A percentile compares a stretch with the other conserved stretches of the same genome.
These are phyloP conservation scores for Lasiodiplodia theobromae DNA, from an alignment of 2,329 filamentous ascomycete species.

Conservation along the genomic window DNA sequence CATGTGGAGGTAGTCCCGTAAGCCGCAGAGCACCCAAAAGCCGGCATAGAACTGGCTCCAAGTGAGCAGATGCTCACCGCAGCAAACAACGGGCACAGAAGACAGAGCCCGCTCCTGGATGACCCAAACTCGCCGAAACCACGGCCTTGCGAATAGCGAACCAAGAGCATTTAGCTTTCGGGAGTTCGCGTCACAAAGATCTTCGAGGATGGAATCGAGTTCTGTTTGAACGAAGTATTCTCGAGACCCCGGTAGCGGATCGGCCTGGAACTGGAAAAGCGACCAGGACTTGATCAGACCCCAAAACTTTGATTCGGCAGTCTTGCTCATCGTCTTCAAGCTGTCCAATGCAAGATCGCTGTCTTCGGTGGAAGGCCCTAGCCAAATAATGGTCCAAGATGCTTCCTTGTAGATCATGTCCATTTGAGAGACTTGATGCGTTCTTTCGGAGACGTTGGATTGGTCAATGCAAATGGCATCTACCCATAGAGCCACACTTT, in stretches of 20 bases:
- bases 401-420: neutral
- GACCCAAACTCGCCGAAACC: neutral
- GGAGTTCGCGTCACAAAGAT: neutral
- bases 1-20: neutral
- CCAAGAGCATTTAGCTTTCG: neutral
- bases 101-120: neutral
- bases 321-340: neutral
- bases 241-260: neutral
- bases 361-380: neutral
- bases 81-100: neutral
- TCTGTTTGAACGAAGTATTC: neutral
- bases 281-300: neutral
- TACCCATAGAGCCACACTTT: neutral
- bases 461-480: constrained; percentile 11
- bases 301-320: neutral
- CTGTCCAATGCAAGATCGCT: neutral
- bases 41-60: neutral
- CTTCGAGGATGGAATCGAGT: neutral
- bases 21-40: neutral
- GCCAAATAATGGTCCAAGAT: neutral
- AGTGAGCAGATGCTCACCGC: neutral
- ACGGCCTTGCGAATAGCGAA: neutral
- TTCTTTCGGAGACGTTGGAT: neutral
- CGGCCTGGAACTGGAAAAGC: neutral
- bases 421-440: neutral